Conservation (phyloP, 2,329 filamentous ascomycete genomes). For the Calycina herbarum region DNA sequence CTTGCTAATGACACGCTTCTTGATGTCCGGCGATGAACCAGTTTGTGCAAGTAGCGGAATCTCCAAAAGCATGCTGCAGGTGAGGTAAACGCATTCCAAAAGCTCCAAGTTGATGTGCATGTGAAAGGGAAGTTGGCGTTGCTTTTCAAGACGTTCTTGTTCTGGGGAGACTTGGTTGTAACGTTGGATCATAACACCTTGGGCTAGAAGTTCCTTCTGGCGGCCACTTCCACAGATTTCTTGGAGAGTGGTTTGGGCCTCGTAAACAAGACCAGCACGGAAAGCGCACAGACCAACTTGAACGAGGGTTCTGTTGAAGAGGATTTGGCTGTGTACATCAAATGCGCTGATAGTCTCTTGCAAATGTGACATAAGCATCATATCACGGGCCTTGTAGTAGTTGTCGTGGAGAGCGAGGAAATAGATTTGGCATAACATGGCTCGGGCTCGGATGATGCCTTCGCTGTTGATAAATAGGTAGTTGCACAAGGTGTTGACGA, state of each 20-base stretch:
- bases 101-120: constrained; percentile 99
- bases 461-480: constrained; percentile 95
- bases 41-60: constrained; percentile 96
- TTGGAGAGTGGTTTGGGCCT: constrained; percentile 95
- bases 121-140: constrained; percentile 97
- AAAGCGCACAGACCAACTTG: constrained; percentile 98
- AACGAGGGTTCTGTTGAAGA: constrained; percentile 97
- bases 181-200: constrained; percentile 97
- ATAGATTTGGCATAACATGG: constrained; percentile 98
- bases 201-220: constrained; percentile 95
- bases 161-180: constrained; percentile 96
- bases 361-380: constrained; percentile 99
- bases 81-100: constrained; percentile 96
- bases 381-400: constrained; percentile 96
- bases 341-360: constrained; percentile 97
- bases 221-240: constrained; percentile 97
- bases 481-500: constrained; percentile 87
- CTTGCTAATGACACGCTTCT: constrained; percentile 98
- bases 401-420: constrained; percentile 96
- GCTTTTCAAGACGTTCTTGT: constrained; percentile 95
- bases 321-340: constrained; percentile 94
- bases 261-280: constrained; percentile 93
- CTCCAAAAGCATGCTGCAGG: constrained; percentile 98
- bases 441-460: constrained; percentile 91
- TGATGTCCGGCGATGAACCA: constrained; percentile 92